These are phyloP conservation scores for Pseudoturritis turrita DNA, from an alignment of 345 rosid genomes.

Conservation along the genomic window DNA sequence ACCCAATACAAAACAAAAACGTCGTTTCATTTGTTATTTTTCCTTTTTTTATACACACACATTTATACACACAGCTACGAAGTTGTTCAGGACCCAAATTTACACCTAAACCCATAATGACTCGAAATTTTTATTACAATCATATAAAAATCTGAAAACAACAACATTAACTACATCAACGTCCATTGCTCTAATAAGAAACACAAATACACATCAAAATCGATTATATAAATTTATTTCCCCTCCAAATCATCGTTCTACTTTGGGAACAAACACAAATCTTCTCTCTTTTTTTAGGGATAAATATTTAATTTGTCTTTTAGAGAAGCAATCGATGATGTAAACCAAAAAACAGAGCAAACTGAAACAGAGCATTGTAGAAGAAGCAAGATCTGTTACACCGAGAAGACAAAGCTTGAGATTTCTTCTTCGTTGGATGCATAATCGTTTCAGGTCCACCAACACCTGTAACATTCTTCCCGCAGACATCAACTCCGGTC, in stretches of 20 bases:
- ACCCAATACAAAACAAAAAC: constrained; percentile 15
- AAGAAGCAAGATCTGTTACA: constrained; percentile 14
- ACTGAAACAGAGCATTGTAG: constrained; percentile 24
- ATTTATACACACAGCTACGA: constrained; percentile 7
- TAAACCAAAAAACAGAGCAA: constrained; percentile 33
- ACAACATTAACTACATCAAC: constrained; percentile 8
- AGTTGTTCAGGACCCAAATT: constrained; percentile 14
- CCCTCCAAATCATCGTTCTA: constrained; percentile 15
- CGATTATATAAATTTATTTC: background rate
- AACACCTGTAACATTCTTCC: constrained; percentile 35
- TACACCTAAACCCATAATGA: constrained; percentile 4
- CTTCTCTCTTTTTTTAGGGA: constrained; percentile 12
- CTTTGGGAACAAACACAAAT: constrained; percentile 27
- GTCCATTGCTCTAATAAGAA: background rate
- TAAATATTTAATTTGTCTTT: background rate
- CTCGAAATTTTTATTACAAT: background rate
- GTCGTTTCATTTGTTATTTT: constrained; percentile 23
- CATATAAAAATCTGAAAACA: background rate
- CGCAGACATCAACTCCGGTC: constrained; percentile 59
- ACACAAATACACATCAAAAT: background rate
- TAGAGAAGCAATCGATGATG: constrained; percentile 29
- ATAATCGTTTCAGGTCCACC: constrained; percentile 23
- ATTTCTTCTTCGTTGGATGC: constrained; percentile 41
- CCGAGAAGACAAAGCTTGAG: constrained; percentile 31
- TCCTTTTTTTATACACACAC: constrained; percentile 14